Conservation (phyloP, 2,329 filamentous ascomycete genomes). For the Aspergillus quadricinctus region DNA sequence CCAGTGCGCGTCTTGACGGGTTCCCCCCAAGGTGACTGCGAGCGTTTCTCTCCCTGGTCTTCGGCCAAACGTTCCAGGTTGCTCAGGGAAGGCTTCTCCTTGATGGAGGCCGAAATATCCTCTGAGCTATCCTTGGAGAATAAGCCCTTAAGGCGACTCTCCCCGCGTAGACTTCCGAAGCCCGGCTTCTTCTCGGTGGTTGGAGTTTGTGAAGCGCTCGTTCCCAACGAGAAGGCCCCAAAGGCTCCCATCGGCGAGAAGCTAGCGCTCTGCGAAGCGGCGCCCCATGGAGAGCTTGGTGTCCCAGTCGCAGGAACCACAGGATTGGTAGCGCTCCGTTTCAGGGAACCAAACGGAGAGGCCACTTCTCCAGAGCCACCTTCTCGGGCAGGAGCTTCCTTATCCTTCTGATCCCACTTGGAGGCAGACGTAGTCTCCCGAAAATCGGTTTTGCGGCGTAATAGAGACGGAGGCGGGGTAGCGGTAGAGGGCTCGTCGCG, state of each 20-base stretch:
- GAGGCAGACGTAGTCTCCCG: slow-evolving; percentile 45
- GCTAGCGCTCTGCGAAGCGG: slow-evolving; percentile 57
- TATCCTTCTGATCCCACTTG: slow-evolving; percentile 49
- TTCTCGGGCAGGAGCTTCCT: slow-evolving; percentile 42
- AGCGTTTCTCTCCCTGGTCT: slow-evolving; percentile 42
- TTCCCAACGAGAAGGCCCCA: slow-evolving; percentile 74
- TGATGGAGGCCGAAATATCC: slow-evolving; percentile 49
- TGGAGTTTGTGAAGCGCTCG: slow-evolving; percentile 48
- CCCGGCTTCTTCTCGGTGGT: slow-evolving; percentile 66
- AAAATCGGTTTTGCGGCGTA: slow-evolving; percentile 60
- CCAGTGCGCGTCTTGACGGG: slow-evolving; percentile 43
- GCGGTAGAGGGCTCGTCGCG: slow-evolving; percentile 51
- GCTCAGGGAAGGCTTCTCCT: slow-evolving; percentile 53
- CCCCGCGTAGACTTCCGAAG: slow-evolving; percentile 63
- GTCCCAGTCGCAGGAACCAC: slow-evolving; percentile 47
- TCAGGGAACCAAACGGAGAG: slow-evolving; percentile 51
- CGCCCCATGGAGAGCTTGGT: slow-evolving; percentile 55
- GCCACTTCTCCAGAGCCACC: slow-evolving; percentile 36
- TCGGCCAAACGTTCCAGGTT: slow-evolving; percentile 53
- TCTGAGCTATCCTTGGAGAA: slow-evolving; percentile 75
- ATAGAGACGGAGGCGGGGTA: slow-evolving; percentile 57
- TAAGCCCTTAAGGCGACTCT: slow-evolving; percentile 81
- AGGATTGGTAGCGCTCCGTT: slow-evolving; percentile 53
- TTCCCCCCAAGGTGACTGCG: slow-evolving; percentile 51
- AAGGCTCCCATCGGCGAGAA: slow-evolving; percentile 78